Evolutionary conservation across 2,329 filamentous ascomycete species (phyloP), one percentile per base, ranked within the genome.

Genomic region (Exophiala dermatitidis): DNA sequence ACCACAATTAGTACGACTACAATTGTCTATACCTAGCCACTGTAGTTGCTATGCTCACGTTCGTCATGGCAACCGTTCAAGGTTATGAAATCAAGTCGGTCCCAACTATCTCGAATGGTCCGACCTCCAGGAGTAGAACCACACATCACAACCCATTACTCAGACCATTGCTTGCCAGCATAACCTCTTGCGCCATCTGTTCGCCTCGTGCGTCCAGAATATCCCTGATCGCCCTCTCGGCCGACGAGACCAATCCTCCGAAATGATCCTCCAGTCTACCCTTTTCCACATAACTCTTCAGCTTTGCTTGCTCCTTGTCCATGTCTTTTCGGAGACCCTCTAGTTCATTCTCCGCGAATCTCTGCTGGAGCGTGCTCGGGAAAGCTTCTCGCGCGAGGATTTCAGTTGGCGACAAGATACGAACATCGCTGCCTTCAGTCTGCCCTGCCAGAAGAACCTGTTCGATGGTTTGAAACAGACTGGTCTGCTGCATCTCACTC

Each of bases 241-340:
- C 62, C 19, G 50, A 51, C 37, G 56, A 55, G 10, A 61, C 42
- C 51, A 62, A 40, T n/a, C 60, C 62, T 29, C 50, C 48, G 40
- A 56, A 63, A 48, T 62, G 62, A 34, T 59, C 56, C 33, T 60
- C 58, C 19, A 63, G 45, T 53, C 59, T 33, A 1, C 65, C 65
- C n/a, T 66, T 66, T 26, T 67, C 62, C 6, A 68, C 59, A 40
- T 59, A 62, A 28, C 56, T 66, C 49, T 71, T 66, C 12, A 62
- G 54, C 47, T 70, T 70, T 5, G 71, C 68, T 12, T 63, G 61
- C 34, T 69, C 64, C 4, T 71, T 68, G 34, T 67, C 65, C 2
- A 61, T 32, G 42, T 62, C 60, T 43, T 57, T 59, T 34, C 48
- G 51, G 32, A 62, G 36, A 2, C 51, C 44, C 29, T 62, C 61